Conservation (phyloP, 2,329 filamentous ascomycete genomes). For the Sporothrix mexicana region DNA sequence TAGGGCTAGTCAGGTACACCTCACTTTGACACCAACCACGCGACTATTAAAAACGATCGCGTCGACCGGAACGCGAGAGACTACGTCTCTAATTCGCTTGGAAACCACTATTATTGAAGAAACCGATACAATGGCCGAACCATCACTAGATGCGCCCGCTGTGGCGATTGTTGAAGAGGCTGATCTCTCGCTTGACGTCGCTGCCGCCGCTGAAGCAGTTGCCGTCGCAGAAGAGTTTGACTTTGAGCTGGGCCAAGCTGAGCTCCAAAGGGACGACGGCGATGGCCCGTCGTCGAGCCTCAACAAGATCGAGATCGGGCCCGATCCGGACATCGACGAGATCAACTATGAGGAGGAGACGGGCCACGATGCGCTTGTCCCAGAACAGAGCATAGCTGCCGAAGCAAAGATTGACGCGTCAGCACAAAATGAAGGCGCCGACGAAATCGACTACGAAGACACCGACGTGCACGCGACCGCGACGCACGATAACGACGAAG, state of each 20-base stretch:
- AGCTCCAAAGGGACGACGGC: conserved; percentile 14
- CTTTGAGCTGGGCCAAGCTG: conserved; percentile 41
- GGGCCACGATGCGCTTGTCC: not conserved
- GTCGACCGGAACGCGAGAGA: conserved; percentile 9
- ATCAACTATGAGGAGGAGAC: conserved; percentile 38
- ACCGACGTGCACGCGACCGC: conserved; percentile 33
- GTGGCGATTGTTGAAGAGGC: conserved; percentile 36
- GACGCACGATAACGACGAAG: conserved; percentile 30
- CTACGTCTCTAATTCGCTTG: not conserved
- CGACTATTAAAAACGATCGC: not conserved
- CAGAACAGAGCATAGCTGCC: not conserved
- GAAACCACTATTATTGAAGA: not conserved
- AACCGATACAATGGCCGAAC: conserved; percentile 37
- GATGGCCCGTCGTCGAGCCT: conserved; percentile 30
- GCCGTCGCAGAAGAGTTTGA: conserved; percentile 43
- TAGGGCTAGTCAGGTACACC: not conserved
- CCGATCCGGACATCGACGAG: conserved; percentile 33
- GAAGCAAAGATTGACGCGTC: conserved; percentile 25
- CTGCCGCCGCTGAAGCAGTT: conserved; percentile 33
- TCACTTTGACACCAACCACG: not conserved
- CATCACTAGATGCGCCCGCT: conserved; percentile 32
- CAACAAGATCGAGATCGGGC: conserved; percentile 26
- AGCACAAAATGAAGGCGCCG: conserved; percentile 40
- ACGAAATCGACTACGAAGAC: conserved; percentile 50
- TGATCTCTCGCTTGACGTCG: conserved; percentile 38